These are phyloP conservation scores for Phialocephala sp. DNA, from an alignment of 2,329 filamentous ascomycete species.

Conservation along the genomic window DNA sequence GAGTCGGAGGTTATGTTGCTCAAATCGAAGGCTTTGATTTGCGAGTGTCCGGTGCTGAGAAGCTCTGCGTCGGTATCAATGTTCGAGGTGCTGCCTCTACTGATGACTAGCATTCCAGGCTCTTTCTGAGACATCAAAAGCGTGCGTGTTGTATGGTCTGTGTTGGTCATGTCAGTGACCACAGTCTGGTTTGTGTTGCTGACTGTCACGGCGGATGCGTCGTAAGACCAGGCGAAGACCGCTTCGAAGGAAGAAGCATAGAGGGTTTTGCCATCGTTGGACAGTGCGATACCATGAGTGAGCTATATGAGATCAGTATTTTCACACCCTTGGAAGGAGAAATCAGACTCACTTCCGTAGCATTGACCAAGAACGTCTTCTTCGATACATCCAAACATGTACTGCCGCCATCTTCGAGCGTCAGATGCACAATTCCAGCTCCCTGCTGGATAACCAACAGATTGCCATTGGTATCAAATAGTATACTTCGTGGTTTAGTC, in stretches of 20 bases:
- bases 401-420: conserved; percentile 35
- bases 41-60: conserved; percentile 62
- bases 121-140: conserved; percentile 63
- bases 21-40: conserved; percentile 67
- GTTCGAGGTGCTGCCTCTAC: conserved; percentile 67
- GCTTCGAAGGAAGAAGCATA: conserved; percentile 62
- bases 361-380: conserved; percentile 33
- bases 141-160: conserved; percentile 70
- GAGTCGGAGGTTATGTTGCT: conserved; percentile 39
- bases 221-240: conserved; percentile 71
- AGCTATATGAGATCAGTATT: conserved; percentile 46
- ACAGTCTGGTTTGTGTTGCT: conserved; percentile 54
- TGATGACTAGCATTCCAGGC: conserved; percentile 66
- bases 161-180: conserved; percentile 65
- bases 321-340: background rate
- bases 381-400: conserved; percentile 34
- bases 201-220: conserved; percentile 56
- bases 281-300: conserved; percentile 62
- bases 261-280: conserved; percentile 56
- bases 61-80: conserved; percentile 61
- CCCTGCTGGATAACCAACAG: conserved; percentile 41
- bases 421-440: conserved; percentile 37
- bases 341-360: conserved; percentile 21
- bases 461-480: conserved; percentile 42
- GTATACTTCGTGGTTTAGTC: conserved; percentile 38